phyloP scores from a whole-genome alignment of 1,139 yeast species.

The Zygotorulaspora mrakii region DNA sequence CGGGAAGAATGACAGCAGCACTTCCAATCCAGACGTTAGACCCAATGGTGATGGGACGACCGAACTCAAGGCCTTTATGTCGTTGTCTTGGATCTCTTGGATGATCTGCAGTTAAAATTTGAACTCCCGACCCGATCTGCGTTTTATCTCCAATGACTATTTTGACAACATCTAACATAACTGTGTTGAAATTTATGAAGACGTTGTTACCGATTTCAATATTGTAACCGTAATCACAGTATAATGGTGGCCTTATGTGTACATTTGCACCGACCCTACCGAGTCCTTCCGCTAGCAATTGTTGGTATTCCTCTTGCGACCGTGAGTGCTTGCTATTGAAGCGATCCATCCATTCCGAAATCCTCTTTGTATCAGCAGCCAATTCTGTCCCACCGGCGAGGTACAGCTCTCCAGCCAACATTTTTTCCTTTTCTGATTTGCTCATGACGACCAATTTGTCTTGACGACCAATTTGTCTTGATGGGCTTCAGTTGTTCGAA shows the following conservation, averaged over 20 bases:
- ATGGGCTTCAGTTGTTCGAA: too few relatives aligned
- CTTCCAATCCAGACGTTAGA: constrained; percentile 67
- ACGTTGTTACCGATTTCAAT: constrained; percentile 47
- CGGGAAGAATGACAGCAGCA: constrained; percentile 53
- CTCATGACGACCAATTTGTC: too few relatives aligned
- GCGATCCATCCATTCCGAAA: constrained; percentile 1
- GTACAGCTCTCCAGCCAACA: constrained; percentile 7
- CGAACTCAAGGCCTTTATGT: constrained; percentile 46
- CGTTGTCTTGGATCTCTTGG: constrained; percentile 52
- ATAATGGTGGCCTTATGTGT: constrained; percentile 41
- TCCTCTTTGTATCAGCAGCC: constrained; percentile 1
- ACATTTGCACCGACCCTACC: neutral
- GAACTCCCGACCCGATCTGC: constrained; percentile 61
- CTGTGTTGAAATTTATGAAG: constrained; percentile 54
- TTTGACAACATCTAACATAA: constrained; percentile 57
- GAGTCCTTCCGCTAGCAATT: neutral
- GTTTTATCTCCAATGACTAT: constrained; percentile 61
- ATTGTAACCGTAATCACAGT: constrained; percentile 58
- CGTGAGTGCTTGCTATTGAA: constrained; percentile 1
- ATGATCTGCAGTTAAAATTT: constrained; percentile 60
- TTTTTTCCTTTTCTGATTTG: constrained; percentile 7
- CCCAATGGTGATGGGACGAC: constrained; percentile 55
- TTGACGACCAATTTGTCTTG: too few relatives aligned
- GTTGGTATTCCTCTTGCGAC: neutral
- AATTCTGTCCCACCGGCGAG: constrained; percentile 3